Conservation (phyloP, 192 early-diverging fungal species). For the Glomus cerebriforme region DNA sequence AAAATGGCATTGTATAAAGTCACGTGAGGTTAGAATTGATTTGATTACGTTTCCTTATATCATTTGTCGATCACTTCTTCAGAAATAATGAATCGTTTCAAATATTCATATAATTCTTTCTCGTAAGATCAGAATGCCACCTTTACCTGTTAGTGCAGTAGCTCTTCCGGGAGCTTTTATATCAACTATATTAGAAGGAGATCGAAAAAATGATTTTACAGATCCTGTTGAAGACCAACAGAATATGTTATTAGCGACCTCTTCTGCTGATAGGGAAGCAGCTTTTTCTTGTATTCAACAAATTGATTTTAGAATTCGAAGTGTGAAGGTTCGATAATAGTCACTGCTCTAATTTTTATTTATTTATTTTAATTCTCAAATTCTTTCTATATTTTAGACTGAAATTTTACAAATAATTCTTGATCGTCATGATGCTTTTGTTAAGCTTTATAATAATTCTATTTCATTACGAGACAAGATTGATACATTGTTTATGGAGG, state of each 20-base stretch:
- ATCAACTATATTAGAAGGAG: neutral
- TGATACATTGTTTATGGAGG: constrained; percentile 10
- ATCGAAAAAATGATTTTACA: neutral
- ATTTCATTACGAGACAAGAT: constrained; percentile 9
- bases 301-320: constrained; percentile 19
- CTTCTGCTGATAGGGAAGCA: neutral
- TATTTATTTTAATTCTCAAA: neutral
- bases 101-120: too few species aligned
- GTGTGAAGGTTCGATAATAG: constrained; percentile 3
- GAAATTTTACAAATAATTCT: constrained; percentile 22
- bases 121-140: neutral
- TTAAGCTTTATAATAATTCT: constrained; percentile 22
- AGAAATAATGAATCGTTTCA: too few species aligned
- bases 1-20: too few species aligned
- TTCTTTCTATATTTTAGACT: constrained; percentile 1
- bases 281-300: constrained; percentile 21
- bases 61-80: too few species aligned
- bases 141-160: neutral
- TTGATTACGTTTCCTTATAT: too few species aligned
- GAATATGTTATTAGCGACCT: neutral
- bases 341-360: neutral
- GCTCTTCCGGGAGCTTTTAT: neutral
- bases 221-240: neutral
- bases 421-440: constrained; percentile 5
- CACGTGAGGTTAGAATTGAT: too few species aligned